phyloP scores from a whole-genome alignment of 345 rosid genomes.

The Arabis alpina region DNA sequence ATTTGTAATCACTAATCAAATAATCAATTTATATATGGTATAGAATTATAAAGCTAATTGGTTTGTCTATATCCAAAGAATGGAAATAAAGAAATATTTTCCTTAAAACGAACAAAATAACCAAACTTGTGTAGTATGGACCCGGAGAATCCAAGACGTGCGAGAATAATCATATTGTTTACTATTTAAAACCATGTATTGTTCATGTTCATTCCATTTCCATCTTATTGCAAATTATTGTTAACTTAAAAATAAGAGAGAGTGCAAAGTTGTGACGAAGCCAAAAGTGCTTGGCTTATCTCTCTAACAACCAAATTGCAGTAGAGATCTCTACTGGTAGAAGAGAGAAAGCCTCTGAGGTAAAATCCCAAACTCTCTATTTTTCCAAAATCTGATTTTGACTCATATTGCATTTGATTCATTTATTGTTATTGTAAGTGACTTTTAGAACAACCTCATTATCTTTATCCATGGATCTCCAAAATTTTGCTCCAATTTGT shows the following conservation, averaged over 20 bases:
- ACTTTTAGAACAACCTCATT: not conserved
- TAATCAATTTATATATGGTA: not conserved
- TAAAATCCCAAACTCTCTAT: slow-evolving; percentile 12
- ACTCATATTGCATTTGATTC: slow-evolving; percentile 11
- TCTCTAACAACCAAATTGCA: slow-evolving; percentile 15
- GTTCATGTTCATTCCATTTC: slow-evolving; percentile 37
- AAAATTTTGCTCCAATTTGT: slow-evolving; percentile 15
- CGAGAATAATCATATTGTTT: slow-evolving; percentile 36
- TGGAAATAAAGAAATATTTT: slow-evolving; percentile 1
- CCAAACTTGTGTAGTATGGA: slow-evolving; percentile 22
- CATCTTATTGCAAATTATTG: slow-evolving; percentile 23
- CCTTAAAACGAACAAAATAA: not conserved
- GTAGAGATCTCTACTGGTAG: slow-evolving; percentile 8
- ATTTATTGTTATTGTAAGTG: not conserved
- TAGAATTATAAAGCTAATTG: not conserved
- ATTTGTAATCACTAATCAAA: slow-evolving; percentile 10
- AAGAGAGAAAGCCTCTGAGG: slow-evolving; percentile 28
- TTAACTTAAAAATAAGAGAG: not conserved
- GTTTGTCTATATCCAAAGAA: slow-evolving; percentile 21
- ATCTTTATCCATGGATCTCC: not conserved
- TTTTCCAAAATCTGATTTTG: not conserved
- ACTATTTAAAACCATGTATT: slow-evolving; percentile 36
- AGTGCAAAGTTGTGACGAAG: slow-evolving; percentile 22
- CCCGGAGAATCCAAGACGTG: slow-evolving; percentile 43
- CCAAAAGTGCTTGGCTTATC: slow-evolving; percentile 3